Base-by-base conservation (phyloP, 2,329 filamentous ascomycete genomes). In the Aureobasidium lini region DNA sequence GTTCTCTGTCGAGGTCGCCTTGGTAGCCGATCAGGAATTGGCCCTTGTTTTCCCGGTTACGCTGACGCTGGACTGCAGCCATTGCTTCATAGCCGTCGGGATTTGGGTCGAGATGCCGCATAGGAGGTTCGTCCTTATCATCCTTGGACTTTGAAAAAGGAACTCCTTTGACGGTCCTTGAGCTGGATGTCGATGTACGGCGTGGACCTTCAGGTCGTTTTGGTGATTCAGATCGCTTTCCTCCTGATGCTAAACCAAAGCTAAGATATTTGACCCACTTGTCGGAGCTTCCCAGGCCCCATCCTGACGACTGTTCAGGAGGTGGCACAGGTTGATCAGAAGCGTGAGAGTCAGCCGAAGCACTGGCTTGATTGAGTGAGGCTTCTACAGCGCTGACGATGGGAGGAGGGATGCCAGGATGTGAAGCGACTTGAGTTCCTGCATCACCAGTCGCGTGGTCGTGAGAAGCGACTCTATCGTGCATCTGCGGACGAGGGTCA, bases 11-110 rank as follows among this genome's bases (percentile, higher is more conserved):
- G 34, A 88, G 78, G 37, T 86, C 79, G 6, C 86, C 87, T 63
- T 82, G 80, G 6, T 90, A 77, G 0, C 88, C 88, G 60, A 92
- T 81, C 23, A 91, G 74, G 66, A 84, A 92, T 63, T 80, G 78
- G 0, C 79, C 81, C n/a, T 69, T 65, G 59, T 76, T 76, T 62
- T 80, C 77, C 15, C 67, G 68, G 11, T 62, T 68, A 32, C 75
- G 72, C 57, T 78, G 76, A 1, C 63, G 63, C 66, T 85, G 89
- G 54, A 89, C 76, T 66, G 84, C 87, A 63, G 79, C 81, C 67
- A 86, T 79, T 65, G 86, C 77, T 23, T 67, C 62, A 50, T 76
- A 73, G 9, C 76, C 69, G 44, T 78, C 75, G 5, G 71, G 69
- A 16, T 65, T 67, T 0, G 70, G 70, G 6, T 73, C 70, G 9